These are phyloP conservation scores for Cystobasidium onofrii DNA, from an alignment of 768 basidiomycete genomes.

Conservation along the genomic window DNA sequence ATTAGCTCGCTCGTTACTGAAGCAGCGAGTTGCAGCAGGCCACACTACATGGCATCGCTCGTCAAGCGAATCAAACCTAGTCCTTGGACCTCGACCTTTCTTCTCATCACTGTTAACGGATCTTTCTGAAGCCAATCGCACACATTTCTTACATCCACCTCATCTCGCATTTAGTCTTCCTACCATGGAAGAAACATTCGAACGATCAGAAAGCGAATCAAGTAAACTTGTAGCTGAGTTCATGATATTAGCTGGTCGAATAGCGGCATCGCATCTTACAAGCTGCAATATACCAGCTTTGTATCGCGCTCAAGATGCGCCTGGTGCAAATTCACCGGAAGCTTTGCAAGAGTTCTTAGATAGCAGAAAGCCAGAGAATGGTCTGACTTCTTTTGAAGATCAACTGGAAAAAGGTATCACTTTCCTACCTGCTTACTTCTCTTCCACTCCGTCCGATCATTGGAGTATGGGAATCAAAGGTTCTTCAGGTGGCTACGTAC, in stretches of 20 bases:
- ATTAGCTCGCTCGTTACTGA: background rate
- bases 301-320: constrained; percentile 51
- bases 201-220: background rate
- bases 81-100: background rate
- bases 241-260: constrained; percentile 71
- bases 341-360: constrained; percentile 51
- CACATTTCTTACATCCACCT: background rate
- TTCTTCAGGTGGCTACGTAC: constrained; percentile 65
- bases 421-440: constrained; percentile 30
- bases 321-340: constrained; percentile 39
- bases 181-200: constrained; percentile 38
- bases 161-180: constrained; percentile 34
- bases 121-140: background rate
- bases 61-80: background rate
- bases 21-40: constrained; percentile 8
- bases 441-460: constrained; percentile 54
- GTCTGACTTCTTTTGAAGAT: constrained; percentile 48
- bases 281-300: constrained; percentile 59
- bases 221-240: constrained; percentile 59
- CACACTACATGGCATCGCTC: background rate
- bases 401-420: constrained; percentile 51
- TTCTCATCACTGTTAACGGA: background rate
- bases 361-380: constrained; percentile 48
- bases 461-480: constrained; percentile 60
- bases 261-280: constrained; percentile 62